Conservation (phyloP, 23 red algal genomes). For the Gracilaria gracilis region DNA sequence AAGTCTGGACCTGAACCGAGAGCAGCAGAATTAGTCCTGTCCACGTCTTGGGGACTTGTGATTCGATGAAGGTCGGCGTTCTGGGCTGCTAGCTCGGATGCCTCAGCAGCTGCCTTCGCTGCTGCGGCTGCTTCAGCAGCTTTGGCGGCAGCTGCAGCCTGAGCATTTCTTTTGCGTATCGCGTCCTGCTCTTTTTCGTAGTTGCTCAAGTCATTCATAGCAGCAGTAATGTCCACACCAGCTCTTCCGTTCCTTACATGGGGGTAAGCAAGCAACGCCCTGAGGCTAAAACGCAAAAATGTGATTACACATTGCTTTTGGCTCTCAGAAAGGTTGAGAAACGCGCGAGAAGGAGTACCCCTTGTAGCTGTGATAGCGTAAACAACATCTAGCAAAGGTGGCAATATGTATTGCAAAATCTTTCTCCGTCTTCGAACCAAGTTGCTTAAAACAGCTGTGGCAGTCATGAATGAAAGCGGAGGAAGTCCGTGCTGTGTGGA, state of each 20-base stretch:
- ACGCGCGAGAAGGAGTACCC: constrained; percentile 13
- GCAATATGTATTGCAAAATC: constrained; percentile 63
- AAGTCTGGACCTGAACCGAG: background rate
- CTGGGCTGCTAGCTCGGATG: background rate
- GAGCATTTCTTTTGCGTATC: constrained; percentile 39
- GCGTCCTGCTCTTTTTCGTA: constrained; percentile 50
- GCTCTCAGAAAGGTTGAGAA: constrained; percentile 46
- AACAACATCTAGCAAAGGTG: constrained; percentile 63
- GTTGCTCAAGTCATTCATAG: constrained; percentile 33
- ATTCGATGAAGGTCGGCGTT: constrained; percentile 4
- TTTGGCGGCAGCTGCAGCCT: constrained; percentile 16
- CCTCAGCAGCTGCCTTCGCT: constrained; percentile 17
- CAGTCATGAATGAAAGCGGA: constrained; percentile 70
- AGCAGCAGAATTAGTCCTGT: background rate
- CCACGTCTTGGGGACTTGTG: constrained; percentile 3
- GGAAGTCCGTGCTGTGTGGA: constrained; percentile 49
- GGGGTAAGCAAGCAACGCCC: constrained; percentile 48
- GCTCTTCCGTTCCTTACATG: constrained; percentile 37
- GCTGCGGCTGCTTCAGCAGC: constrained; percentile 22
- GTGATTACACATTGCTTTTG: constrained; percentile 49
- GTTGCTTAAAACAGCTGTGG: constrained; percentile 66
- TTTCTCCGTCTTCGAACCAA: constrained; percentile 60
- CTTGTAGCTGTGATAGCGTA: constrained; percentile 44
- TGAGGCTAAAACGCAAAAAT: constrained; percentile 42
- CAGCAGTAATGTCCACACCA: constrained; percentile 38